Conservation (phyloP, 306 rosid species). For the Oemleria cerasiformis region DNA sequence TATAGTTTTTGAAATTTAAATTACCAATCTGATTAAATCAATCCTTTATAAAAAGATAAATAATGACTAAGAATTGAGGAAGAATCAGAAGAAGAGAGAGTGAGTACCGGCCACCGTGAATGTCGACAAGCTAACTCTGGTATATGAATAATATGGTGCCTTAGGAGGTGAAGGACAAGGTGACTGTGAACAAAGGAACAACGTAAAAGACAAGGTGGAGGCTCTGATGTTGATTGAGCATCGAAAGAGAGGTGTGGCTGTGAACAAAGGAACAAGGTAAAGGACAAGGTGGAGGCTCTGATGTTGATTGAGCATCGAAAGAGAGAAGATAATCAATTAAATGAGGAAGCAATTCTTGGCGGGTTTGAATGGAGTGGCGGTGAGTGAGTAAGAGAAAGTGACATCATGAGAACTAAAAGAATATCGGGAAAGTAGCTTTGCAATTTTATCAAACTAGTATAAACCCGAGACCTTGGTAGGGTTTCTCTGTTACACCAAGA, state of each 20-base stretch:
- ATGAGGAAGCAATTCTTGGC: neutral
- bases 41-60: too few relatives aligned
- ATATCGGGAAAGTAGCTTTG: neutral
- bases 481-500: neutral
- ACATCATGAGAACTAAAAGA: slow-evolving; percentile 2
- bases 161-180: too few relatives aligned
- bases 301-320: slow-evolving; percentile 26
- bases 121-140: too few relatives aligned
- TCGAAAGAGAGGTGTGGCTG: slow-evolving; percentile 21
- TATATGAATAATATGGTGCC: too few relatives aligned
- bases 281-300: slow-evolving; percentile 13
- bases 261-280: too few relatives aligned
- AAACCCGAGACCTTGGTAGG: neutral
- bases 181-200: too few relatives aligned
- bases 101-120: too few relatives aligned
- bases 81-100: too few relatives aligned
- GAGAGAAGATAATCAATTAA: slow-evolving; percentile 5
- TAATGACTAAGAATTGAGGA: too few relatives aligned
- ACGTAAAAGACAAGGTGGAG: too few relatives aligned
- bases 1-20: too few relatives aligned
- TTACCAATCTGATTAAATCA: too few relatives aligned
- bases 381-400: slow-evolving; percentile 25
- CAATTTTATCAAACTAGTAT: neutral
- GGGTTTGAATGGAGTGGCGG: neutral
- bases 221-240: slow-evolving; percentile 22